Conservation (phyloP, 176 grass and related monocot genomes). For the Tillandsia leiboldiana region DNA sequence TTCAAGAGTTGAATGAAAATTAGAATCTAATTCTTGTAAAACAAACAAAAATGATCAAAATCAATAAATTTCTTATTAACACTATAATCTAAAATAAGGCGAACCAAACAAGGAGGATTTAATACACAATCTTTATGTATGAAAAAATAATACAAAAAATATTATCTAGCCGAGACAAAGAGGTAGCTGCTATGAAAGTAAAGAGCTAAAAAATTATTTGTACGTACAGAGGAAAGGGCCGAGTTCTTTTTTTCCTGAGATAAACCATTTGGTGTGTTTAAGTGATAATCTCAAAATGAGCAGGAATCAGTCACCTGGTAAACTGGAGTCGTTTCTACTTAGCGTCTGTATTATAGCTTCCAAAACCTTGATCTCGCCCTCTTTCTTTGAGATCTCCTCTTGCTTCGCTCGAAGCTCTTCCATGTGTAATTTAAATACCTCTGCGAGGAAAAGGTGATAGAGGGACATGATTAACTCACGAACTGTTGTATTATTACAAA, state of each 20-base stretch:
- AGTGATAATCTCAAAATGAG: not conserved
- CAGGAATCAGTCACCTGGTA: constrained; percentile 33
- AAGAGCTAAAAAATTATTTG: no score
- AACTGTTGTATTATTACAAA: no score
- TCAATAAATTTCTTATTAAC: no score
- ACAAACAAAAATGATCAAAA: no score
- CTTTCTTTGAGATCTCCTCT: constrained; percentile 86
- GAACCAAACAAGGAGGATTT: not conserved
- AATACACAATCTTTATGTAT: not conserved
- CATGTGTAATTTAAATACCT: constrained; percentile 90
- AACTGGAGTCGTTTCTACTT: constrained; percentile 54
- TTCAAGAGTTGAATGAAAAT: no score
- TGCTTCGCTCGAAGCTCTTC: constrained; percentile 79
- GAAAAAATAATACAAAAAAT: not conserved
- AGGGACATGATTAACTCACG: no score
- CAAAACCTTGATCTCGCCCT: constrained; percentile 82
- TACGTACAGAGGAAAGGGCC: no score
- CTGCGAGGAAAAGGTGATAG: constrained; percentile 17
- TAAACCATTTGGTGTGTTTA: not conserved
- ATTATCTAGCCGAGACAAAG: not conserved
- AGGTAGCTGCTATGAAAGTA: not conserved
- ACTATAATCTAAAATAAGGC: no score
- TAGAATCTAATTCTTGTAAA: no score
- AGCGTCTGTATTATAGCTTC: constrained; percentile 91
- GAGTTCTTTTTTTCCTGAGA: not conserved